A percentile compares a stretch with the other conserved stretches of the same genome.
phyloP scores from a whole-genome alignment of 352 stramenopile species.

The Globisporangium takayamanum region DNA sequence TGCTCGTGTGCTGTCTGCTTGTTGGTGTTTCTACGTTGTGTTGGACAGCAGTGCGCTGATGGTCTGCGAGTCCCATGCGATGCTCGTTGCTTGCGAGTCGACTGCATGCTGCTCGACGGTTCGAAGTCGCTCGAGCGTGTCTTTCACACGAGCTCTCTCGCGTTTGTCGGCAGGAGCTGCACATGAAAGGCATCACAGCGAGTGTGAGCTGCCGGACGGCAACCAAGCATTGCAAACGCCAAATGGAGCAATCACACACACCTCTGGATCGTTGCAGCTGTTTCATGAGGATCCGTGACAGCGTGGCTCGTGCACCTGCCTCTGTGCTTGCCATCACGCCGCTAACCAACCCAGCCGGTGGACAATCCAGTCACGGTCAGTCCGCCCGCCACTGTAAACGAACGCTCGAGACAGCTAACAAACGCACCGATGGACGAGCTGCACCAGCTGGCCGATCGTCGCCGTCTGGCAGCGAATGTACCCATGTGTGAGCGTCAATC shows the following conservation, averaged over 20 bases:
- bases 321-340: neutral
- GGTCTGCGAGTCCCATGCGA: conserved; percentile 1
- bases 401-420: neutral
- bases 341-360: neutral
- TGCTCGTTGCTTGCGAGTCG: neutral
- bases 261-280: conserved; percentile 8
- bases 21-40: neutral
- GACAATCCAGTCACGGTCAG: neutral
- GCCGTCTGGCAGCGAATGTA: neutral
- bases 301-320: neutral
- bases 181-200: neutral
- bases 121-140: neutral
- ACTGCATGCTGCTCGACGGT: neutral
- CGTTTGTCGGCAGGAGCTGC: neutral
- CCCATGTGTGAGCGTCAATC: neutral
- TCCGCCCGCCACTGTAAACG: neutral
- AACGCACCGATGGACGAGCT: conserved; percentile 1
- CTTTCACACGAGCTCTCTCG: conserved; percentile 1
- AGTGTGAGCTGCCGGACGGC: neutral
- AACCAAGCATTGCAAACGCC: no score
- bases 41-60: conserved; percentile 1
- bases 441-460: neutral
- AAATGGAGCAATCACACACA: neutral
- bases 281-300: neutral
- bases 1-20: neutral